Evolutionary conservation across 2,329 filamentous ascomycete species (phyloP).

Genomic region (Penicillium sp.): DNA sequence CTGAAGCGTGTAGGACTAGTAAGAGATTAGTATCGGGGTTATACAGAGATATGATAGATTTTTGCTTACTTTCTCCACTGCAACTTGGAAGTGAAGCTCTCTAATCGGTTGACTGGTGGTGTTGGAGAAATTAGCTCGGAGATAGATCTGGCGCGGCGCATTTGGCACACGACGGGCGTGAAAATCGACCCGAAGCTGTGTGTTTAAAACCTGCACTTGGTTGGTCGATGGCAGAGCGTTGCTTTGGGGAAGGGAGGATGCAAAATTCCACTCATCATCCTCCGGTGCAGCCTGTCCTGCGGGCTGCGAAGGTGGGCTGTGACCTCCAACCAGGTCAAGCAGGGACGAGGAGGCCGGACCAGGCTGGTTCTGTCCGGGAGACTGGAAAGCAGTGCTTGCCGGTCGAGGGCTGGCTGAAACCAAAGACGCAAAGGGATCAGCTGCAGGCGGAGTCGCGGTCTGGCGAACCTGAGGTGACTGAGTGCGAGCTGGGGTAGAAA

Average conservation of each 20-base stretch:
- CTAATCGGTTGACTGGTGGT: conserved; percentile 68
- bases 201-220: conserved; percentile 67
- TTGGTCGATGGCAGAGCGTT: conserved; percentile 59
- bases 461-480: conserved; percentile 31
- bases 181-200: conserved; percentile 70
- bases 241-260: conserved; percentile 73
- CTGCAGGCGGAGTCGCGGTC: conserved; percentile 40
- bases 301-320: conserved; percentile 23
- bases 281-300: conserved; percentile 46
- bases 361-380: conserved; percentile 24
- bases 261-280: conserved; percentile 94
- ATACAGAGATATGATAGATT: not conserved
- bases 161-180: conserved; percentile 60
- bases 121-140: conserved; percentile 83
- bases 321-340: conserved; percentile 32
- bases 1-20: conserved; percentile 57
- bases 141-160: conserved; percentile 60
- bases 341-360: conserved; percentile 30
- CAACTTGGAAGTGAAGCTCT: conserved; percentile 85
- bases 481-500: conserved; percentile 50
- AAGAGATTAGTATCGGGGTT: not conserved
- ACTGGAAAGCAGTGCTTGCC: conserved; percentile 37
- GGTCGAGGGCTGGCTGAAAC: conserved; percentile 54
- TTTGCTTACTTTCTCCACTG: conserved; percentile 78
- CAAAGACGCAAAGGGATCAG: conserved; percentile 63